These are phyloP conservation scores for Rhamnella rubrinervis DNA, from an alignment of 331 rosid genomes.

Conservation along the genomic window DNA sequence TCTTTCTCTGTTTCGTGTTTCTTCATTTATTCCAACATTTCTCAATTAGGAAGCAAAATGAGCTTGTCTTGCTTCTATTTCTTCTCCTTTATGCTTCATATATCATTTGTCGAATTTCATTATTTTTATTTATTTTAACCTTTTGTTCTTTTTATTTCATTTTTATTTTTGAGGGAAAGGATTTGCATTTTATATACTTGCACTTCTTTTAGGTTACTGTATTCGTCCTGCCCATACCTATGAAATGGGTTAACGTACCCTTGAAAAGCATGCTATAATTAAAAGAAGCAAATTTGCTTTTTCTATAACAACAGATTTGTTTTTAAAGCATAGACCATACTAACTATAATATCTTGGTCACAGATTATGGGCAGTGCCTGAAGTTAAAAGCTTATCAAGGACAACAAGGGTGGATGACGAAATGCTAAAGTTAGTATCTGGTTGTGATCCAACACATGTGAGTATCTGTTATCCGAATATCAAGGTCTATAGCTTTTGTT, in stretches of 20 bases:
- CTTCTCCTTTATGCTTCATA: constrained; percentile 1
- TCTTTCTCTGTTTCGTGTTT: no score
- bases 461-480: constrained; percentile 22
- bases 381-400: constrained; percentile 35
- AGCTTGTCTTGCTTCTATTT: not conserved
- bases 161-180: no score
- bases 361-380: constrained; percentile 57
- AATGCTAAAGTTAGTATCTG: constrained; percentile 30
- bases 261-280: not conserved
- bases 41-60: no score
- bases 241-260: no score
- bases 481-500: not conserved
- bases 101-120: not conserved
- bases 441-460: constrained; percentile 41
- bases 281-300: not conserved
- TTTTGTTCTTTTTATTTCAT: not conserved
- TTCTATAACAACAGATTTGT: not conserved
- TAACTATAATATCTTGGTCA: not conserved
- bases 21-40: no score
- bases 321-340: not conserved
- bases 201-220: no score
- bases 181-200: no score
- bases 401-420: constrained; percentile 28
- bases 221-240: no score
- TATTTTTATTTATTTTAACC: no score